phyloP scores from a whole-genome alignment of 2,329 filamentous ascomycete species.

The Fusarium sublunatum region DNA sequence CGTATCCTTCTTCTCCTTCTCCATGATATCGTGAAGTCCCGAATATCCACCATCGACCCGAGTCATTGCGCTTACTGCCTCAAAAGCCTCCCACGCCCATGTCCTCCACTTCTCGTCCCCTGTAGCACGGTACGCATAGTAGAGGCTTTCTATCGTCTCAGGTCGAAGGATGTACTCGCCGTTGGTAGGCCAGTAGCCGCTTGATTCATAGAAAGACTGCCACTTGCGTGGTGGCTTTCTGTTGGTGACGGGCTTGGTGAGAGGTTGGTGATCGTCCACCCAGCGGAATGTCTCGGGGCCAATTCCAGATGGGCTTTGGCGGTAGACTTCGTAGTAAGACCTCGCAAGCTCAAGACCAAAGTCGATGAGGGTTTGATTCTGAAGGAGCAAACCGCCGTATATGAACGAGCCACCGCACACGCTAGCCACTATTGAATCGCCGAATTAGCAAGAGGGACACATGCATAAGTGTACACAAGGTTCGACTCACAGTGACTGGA shows the following conservation, averaged over 20 bases:
- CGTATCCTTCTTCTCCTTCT: slow-evolving; percentile 20
- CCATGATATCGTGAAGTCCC: neutral
- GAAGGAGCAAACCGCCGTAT: slow-evolving; percentile 22
- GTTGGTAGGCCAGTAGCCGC: slow-evolving; percentile 27
- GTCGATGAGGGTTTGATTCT: slow-evolving; percentile 22
- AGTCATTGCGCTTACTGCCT: slow-evolving; percentile 10
- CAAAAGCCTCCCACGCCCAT: slow-evolving; percentile 36
- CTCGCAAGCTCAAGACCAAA: slow-evolving; percentile 26
- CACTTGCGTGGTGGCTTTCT: slow-evolving; percentile 12
- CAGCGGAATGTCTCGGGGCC: slow-evolving; percentile 37
- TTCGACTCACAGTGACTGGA: slow-evolving; percentile 17
- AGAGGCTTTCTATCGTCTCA: slow-evolving; percentile 31
- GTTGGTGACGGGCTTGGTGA: slow-evolving; percentile 21
- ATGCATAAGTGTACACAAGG: neutral
- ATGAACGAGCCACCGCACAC: slow-evolving; percentile 29
- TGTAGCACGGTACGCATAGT: slow-evolving; percentile 37
- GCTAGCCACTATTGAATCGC: slow-evolving; percentile 18
- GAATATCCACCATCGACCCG: slow-evolving; percentile 23
- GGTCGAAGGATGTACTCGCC: slow-evolving; percentile 35
- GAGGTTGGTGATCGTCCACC: slow-evolving; percentile 29
- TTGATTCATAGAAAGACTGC: slow-evolving; percentile 23
- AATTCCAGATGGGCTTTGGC: slow-evolving; percentile 26
- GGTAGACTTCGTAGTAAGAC: slow-evolving; percentile 34
- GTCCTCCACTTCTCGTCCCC: slow-evolving; percentile 26
- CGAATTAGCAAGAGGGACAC: neutral